phyloP scores from a whole-genome alignment of 2,329 filamentous ascomycete species.

The Penicillium sp. region DNA sequence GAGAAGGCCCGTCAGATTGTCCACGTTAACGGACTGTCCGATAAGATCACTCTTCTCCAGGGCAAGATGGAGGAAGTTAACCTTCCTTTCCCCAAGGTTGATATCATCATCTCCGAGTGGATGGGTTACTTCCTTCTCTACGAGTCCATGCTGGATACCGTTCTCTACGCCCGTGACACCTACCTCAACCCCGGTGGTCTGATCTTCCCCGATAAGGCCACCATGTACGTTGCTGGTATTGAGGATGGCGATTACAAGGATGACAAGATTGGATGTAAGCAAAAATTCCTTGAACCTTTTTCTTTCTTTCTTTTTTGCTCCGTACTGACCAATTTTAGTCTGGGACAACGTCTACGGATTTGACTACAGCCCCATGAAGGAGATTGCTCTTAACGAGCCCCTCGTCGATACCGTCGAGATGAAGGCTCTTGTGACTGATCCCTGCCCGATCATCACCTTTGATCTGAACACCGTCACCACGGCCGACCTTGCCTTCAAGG shows the following conservation, averaged over 20 bases:
- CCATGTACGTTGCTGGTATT: slow-evolving; percentile 93
- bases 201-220: slow-evolving; percentile 99
- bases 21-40: slow-evolving; percentile 81
- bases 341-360: slow-evolving; percentile 99
- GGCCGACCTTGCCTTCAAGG: slow-evolving; percentile 78
- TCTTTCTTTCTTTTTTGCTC: neutral
- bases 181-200: slow-evolving; percentile 84
- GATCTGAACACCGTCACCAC: slow-evolving; percentile 89
- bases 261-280: slow-evolving; percentile 97
- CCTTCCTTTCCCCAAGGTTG: slow-evolving; percentile 90
- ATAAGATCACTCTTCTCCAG: slow-evolving; percentile 96
- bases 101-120: slow-evolving; percentile 99
- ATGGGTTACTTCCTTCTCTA: slow-evolving; percentile 99
- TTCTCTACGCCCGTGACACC: slow-evolving; percentile 90
- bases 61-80: slow-evolving; percentile 99
- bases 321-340: slow-evolving; percentile 58
- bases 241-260: slow-evolving; percentile 99
- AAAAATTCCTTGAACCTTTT: slow-evolving; percentile 1
- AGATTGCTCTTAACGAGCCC: slow-evolving; percentile 89
- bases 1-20: slow-evolving; percentile 98
- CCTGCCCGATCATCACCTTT: slow-evolving; percentile 77
- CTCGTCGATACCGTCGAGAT: slow-evolving; percentile 97
- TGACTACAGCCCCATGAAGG: slow-evolving; percentile 91
- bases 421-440: slow-evolving; percentile 95
- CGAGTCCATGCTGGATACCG: slow-evolving; percentile 98